Percentiles rank a stretch among this genome's conserved stretches.
Conservation (phyloP, 2,329 filamentous ascomycete species). For the Aspergillus cejpii region DNA sequence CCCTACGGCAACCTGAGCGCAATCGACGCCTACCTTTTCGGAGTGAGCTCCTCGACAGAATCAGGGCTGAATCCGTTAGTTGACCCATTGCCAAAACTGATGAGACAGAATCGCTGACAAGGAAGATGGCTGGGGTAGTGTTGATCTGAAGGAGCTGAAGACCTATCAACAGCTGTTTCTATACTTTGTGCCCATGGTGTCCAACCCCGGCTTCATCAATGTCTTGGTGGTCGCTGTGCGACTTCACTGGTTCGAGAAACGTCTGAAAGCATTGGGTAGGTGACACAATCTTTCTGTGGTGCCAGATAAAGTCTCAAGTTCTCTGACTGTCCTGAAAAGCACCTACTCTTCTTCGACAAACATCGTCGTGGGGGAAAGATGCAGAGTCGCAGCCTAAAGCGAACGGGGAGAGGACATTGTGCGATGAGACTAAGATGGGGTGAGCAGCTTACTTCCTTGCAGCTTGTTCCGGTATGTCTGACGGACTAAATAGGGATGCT, state of each 20-base stretch:
- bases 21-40: constrained; percentile 48
- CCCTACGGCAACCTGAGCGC: constrained; percentile 38
- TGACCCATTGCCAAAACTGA: neutral
- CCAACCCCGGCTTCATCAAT: constrained; percentile 48
- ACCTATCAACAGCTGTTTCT: constrained; percentile 49
- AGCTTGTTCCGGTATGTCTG: neutral
- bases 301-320: neutral
- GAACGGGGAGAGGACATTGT: neutral
- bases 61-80: constrained; percentile 48
- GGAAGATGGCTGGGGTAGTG: constrained; percentile 24
- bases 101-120: neutral
- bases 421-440: neutral
- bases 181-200: constrained; percentile 47
- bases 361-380: neutral
- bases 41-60: constrained; percentile 46
- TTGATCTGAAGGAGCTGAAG: constrained; percentile 46
- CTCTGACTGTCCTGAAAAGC: constrained; percentile 1
- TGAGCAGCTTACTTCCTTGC: neutral
- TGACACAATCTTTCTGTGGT: neutral
- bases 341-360: constrained; percentile 6
- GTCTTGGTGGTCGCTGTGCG: constrained; percentile 45
- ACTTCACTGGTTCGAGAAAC: constrained; percentile 46
- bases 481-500: neutral
- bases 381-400: neutral
- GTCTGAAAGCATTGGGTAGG: constrained; percentile 37